These are phyloP conservation scores for Naganishia sp. DNA, from an alignment of 1,284 basidiomycete species.

Conservation along the genomic window DNA sequence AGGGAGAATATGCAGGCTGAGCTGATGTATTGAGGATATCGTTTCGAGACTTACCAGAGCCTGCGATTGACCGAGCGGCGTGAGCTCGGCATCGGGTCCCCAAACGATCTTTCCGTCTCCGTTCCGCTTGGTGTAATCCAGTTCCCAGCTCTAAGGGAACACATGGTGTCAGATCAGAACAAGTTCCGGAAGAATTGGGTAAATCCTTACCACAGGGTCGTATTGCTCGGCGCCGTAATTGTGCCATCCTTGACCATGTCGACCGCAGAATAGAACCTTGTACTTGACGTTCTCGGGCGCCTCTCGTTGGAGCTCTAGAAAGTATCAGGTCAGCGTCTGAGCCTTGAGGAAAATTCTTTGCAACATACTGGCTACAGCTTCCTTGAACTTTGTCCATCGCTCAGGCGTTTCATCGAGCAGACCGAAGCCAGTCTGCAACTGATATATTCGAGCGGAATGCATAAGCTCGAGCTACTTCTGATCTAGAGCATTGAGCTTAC, in stretches of 20 bases:
- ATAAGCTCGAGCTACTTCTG: neutral
- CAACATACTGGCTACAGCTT: conserved; percentile 33
- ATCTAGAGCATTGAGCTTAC: conserved; percentile 35
- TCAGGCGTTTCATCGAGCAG: conserved; percentile 45
- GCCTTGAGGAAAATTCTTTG: neutral
- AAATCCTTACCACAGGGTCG: conserved; percentile 18
- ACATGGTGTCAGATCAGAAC: neutral
- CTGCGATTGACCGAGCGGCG: conserved; percentile 65
- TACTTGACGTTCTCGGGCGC: conserved; percentile 46
- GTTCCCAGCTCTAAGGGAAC: conserved; percentile 52
- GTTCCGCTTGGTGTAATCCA: conserved; percentile 67
- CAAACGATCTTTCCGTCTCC: conserved; percentile 72
- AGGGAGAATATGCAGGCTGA: neutral
- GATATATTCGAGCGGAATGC: neutral
- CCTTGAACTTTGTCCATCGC: conserved; percentile 48
- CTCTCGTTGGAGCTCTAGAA: conserved; percentile 40
- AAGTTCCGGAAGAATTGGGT: neutral
- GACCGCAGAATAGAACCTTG: conserved; percentile 52
- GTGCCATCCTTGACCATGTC: conserved; percentile 54
- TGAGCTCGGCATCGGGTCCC: conserved; percentile 74
- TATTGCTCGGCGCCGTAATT: conserved; percentile 37
- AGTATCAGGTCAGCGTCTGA: neutral
- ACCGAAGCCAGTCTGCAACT: conserved; percentile 45
- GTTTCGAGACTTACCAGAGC: conserved; percentile 54
- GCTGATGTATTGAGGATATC: neutral